phyloP scores from a whole-genome alignment of 2,329 filamentous ascomycete genomes.

The Sclerotinia glacialis region DNA sequence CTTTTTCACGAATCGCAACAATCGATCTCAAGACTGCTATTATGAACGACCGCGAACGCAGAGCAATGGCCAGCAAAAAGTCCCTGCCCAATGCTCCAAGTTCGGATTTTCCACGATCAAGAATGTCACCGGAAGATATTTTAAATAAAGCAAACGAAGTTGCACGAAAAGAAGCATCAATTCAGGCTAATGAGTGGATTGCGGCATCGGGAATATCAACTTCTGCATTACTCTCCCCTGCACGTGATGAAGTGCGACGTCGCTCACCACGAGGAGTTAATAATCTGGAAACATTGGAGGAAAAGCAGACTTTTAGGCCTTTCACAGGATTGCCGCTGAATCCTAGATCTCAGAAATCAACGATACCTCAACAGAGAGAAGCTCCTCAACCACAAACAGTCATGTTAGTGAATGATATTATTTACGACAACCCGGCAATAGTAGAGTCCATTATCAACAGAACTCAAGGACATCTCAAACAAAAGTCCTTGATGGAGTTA shows the following conservation, averaged over 20 bases:
- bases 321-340: slow-evolving; percentile 33
- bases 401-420: slow-evolving; percentile 56
- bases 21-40: slow-evolving; percentile 38
- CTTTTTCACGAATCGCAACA: slow-evolving; percentile 37
- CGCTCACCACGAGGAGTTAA: slow-evolving; percentile 35
- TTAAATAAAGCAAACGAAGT: slow-evolving; percentile 29
- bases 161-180: slow-evolving; percentile 30
- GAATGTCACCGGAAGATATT: slow-evolving; percentile 27
- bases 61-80: slow-evolving; percentile 32
- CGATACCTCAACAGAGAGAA: slow-evolving; percentile 21
- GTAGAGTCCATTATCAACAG: slow-evolving; percentile 51
- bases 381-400: slow-evolving; percentile 47
- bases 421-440: slow-evolving; percentile 51
- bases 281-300: slow-evolving; percentile 27
- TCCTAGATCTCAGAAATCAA: slow-evolving; percentile 30
- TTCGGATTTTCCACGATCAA: slow-evolving; percentile 31
- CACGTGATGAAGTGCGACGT: slow-evolving; percentile 36
- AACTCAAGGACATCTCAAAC: slow-evolving; percentile 34
- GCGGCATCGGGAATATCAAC: slow-evolving; percentile 34
- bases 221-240: slow-evolving; percentile 38
- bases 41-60: slow-evolving; percentile 36
- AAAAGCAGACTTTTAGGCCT: slow-evolving; percentile 27
- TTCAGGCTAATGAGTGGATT: slow-evolving; percentile 21
- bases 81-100: slow-evolving; percentile 31
- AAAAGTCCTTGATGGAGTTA: slow-evolving; percentile 23